Evolutionary conservation across 2,329 filamentous ascomycete species (phyloP), one percentile per base, ranked within the genome.

Genomic region (Cladosporium colombiae): DNA sequence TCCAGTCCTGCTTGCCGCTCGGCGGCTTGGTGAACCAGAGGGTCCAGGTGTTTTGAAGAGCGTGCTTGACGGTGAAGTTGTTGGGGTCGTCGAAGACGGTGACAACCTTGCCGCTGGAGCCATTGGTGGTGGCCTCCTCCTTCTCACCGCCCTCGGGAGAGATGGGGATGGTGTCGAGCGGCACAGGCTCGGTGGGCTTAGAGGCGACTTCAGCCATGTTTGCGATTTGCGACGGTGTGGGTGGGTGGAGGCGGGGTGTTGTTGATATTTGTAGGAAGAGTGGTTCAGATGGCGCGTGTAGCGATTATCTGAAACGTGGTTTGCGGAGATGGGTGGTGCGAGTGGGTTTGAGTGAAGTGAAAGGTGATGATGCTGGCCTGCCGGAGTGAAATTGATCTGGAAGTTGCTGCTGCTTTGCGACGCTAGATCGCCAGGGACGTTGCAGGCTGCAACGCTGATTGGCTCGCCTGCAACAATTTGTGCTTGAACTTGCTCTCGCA

Each of bases 51-150:
- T 97, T 91, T 86, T 96, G 93, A 68, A 99, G 86, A 71, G 93
- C 94, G 80, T 99, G 95, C 86, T 98, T 99, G 81, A 99, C 95
- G 75, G 96, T 99, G 87, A 99, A 99, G 85, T 99, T 97, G 72
- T 97, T 91, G 74, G 95, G 91, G 82, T 98, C 93, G 79, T 99
- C 93, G 84, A 99, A 99, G 73, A 99, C 94, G 56, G 95, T 99
- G 74, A 97, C 85, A 61, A 91, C 84, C 77, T 93, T 89, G 68
- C 75, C 74, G 70, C 81, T 80, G 69, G 77, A 75, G 66, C 78
- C 75, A 70, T 81, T 82, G 64, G 73, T 74, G 65, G 83, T 81
- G 67, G 82, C 72, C 64, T 75, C 75, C 70, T 78, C 80, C 64
- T 83, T 76, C 69, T 78, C 76, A 70, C 74, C 80, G 68, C 76